Evolutionary conservation across 2,329 filamentous ascomycete genomes (phyloP).

Genomic region (Curvularia sp.): DNA sequence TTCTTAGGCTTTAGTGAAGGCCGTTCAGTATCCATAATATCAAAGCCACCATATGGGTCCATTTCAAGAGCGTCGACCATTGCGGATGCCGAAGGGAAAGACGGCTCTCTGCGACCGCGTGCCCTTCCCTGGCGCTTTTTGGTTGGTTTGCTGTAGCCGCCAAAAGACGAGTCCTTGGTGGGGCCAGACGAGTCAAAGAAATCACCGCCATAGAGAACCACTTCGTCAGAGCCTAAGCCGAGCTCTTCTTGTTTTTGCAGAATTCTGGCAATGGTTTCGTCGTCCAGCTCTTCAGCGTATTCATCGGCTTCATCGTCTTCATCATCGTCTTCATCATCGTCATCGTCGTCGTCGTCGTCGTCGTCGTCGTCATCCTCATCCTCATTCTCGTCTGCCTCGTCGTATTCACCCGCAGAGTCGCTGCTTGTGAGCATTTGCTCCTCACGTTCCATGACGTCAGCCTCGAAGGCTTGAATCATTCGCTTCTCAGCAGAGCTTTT

Average conservation of each 20-base stretch:
- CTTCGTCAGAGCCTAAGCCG: constrained; percentile 66
- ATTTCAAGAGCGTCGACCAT: constrained; percentile 66
- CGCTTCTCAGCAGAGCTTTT: constrained; percentile 32
- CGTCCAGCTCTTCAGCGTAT: constrained; percentile 54
- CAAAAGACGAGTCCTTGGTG: constrained; percentile 16
- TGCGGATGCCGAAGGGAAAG: constrained; percentile 62
- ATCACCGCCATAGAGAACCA: constrained; percentile 64
- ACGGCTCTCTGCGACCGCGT: constrained; percentile 26
- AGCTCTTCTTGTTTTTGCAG: constrained; percentile 69
- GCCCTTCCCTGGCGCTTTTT: constrained; percentile 31
- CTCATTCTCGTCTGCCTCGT: constrained; percentile 30
- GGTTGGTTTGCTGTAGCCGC: constrained; percentile 35
- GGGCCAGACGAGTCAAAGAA: constrained; percentile 47
- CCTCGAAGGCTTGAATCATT: constrained; percentile 41
- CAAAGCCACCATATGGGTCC: constrained; percentile 73
- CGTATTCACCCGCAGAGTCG: constrained; percentile 21
- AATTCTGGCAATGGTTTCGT: constrained; percentile 68
- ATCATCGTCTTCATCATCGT: constrained; percentile 46
- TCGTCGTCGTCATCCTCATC: constrained; percentile 58
- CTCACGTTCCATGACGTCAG: constrained; percentile 26
- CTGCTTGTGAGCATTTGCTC: constrained; percentile 30
- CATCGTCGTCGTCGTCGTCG: constrained; percentile 55
- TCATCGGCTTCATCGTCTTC: constrained; percentile 1
- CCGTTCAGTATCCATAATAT: constrained; percentile 83
- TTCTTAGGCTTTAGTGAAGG: constrained; percentile 70